Percentiles rank a stretch among this genome's conserved stretches.
These are phyloP conservation scores for Myriosclerotinia duriaeana DNA, from an alignment of 2,329 filamentous ascomycete species.

Conservation along the genomic window DNA sequence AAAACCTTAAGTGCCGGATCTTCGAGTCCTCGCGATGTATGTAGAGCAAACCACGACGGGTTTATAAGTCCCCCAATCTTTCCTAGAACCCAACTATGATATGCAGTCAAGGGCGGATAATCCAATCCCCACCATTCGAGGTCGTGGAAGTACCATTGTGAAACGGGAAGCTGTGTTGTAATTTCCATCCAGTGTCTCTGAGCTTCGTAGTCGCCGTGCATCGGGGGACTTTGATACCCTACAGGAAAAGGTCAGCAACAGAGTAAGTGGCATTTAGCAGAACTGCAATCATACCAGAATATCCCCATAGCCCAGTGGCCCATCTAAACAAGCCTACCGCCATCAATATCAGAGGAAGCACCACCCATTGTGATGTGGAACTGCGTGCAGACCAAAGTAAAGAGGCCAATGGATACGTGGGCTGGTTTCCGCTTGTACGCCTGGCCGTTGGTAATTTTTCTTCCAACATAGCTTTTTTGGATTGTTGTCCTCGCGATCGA, in stretches of 20 bases:
- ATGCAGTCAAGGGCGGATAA: conserved; percentile 95
- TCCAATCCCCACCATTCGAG: conserved; percentile 97
- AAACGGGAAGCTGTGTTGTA: conserved; percentile 82
- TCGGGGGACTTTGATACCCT: conserved; percentile 80
- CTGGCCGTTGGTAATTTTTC: conserved; percentile 5
- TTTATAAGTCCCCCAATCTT: conserved; percentile 79
- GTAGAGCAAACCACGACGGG: conserved; percentile 82
- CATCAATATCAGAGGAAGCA: conserved; percentile 86
- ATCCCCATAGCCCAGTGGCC: conserved; percentile 90
- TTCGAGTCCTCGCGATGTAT: conserved; percentile 77
- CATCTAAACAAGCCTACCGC: conserved; percentile 87
- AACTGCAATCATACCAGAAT: conserved; percentile 66
- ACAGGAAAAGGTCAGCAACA: conserved; percentile 25
- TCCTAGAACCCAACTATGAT: conserved; percentile 95
- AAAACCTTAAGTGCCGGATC: conserved; percentile 82
- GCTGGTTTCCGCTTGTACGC: conserved; percentile 21
- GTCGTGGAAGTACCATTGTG: conserved; percentile 98
- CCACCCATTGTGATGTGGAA: conserved; percentile 85
- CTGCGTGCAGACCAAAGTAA: conserved; percentile 90
- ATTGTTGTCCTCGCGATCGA: conserved; percentile 18
- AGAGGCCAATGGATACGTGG: conserved; percentile 80
- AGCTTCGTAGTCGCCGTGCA: conserved; percentile 97
- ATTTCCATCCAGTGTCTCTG: conserved; percentile 99
- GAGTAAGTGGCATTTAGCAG: not conserved
- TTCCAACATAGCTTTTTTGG: conserved; percentile 9